Evolutionary conservation across 2,329 filamentous ascomycete species (phyloP), one percentile per base, ranked within the genome.

Genomic region (Alternaria arbusti): DNA sequence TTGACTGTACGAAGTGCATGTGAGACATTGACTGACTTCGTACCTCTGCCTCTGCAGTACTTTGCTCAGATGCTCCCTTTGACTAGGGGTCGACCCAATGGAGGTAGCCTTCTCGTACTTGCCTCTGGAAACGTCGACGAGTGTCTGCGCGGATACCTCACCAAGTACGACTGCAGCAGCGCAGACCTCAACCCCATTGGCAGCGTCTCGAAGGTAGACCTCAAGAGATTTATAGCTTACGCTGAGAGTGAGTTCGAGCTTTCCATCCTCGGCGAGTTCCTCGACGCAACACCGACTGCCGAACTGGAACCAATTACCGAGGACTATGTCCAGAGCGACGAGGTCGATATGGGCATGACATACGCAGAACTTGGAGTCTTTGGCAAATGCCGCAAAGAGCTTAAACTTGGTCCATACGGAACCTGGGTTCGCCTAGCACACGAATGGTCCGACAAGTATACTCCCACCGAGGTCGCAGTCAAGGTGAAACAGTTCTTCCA

Each of bases 211-310:
- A 93, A 93, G 77, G 87, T 84, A 2, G 91, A 94, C 70, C 81
- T 93, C 2, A 92, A 91, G 76, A 80, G 85, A 10, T 93, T 94
- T 80, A 91, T 93, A 63, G 81, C 80, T n/a, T 93, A 87, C 84
- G 75, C 77, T 0, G 46, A 64, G 2, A 66, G 46, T 0, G 66
- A 84, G 36, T 93, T 91, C 72, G 77, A 85, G 6, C 79, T 94
- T 1, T 89, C 89, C 0, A 87, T 91, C 57, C 84, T 93, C 2
- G 78, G 87, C 10, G 84, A 87, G 10, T 94, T 94, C 80, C 78
- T 94, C 56, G 70, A 74, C 20, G 78, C 82, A 6, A 80, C 81
- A 0, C 83, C 82, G 4, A 85, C 83, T 0, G 82, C 82, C 11
- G 83, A 85, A 63, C 79, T 85, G 74, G 87, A 91, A 70, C 91